These are phyloP conservation scores for Avena eriantha DNA, from an alignment of 176 grass and related monocot species.

Conservation along the genomic window DNA sequence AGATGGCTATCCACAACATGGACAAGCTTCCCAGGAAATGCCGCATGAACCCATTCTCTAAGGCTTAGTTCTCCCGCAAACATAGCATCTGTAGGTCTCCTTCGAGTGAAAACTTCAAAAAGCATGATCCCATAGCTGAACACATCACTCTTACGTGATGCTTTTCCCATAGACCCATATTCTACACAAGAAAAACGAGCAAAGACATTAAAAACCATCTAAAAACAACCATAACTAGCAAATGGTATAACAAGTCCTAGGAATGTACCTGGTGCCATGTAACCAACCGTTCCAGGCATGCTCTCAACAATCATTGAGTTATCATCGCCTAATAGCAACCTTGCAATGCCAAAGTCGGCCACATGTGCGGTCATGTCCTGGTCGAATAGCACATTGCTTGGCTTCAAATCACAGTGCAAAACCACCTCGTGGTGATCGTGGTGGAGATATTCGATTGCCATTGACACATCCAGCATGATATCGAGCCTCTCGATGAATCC, in stretches of 20 bases:
- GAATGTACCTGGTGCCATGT: conserved; percentile 27
- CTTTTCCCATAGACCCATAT: background rate
- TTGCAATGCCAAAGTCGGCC: conserved; percentile 48
- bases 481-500: background rate
- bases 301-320: background rate
- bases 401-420: too few species aligned
- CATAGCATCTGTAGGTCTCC: background rate
- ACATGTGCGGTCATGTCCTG: conserved; percentile 40
- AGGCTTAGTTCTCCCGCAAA: background rate
- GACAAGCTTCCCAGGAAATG: background rate
- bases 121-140: conserved; percentile 16
- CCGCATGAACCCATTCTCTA: background rate
- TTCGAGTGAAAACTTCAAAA: background rate
- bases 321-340: conserved; percentile 11
- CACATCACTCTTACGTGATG: background rate
- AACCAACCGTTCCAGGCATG: conserved; percentile 20
- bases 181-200: background rate
- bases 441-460: conserved; percentile 6
- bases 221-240: background rate
- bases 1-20: background rate
- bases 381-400: background rate
- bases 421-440: background rate
- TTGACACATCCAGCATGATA: conserved; percentile 1
- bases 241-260: background rate
- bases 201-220: background rate